Conservation (phyloP, 2,329 filamentous ascomycete genomes). For the Zopfia rhizophila region DNA sequence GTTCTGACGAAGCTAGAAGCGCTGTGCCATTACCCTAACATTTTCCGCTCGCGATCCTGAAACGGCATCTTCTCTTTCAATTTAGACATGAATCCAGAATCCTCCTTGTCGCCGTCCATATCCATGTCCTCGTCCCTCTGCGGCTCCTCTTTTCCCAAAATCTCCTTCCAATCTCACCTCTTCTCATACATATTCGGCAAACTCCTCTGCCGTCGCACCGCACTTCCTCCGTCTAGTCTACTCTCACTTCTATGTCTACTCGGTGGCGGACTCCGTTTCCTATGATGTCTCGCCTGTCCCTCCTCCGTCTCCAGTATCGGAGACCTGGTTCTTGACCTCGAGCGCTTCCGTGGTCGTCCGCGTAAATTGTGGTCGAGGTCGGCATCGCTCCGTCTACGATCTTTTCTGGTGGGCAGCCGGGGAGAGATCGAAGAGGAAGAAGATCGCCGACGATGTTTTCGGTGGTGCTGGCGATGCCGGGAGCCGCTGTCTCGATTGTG, state of each 20-base stretch:
- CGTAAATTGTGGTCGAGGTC: conserved; percentile 48
- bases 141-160: conserved; percentile 1
- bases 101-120: too few species aligned
- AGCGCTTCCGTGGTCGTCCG: conserved; percentile 42
- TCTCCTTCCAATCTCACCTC: conserved; percentile 26
- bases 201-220: conserved; percentile 51
- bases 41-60: too few species aligned
- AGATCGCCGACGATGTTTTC: conserved; percentile 41
- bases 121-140: too few species aligned
- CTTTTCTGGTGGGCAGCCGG: conserved; percentile 39
- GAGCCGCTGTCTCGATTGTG: conserved; percentile 45
- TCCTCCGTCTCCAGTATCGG: conserved; percentile 35
- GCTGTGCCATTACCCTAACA: too few species aligned
- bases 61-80: too few species aligned
- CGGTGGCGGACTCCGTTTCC: conserved; percentile 44
- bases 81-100: too few species aligned
- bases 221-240: conserved; percentile 11
- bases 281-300: conserved; percentile 32
- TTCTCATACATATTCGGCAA: conserved; percentile 44
- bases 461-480: conserved; percentile 43
- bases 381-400: conserved; percentile 45
- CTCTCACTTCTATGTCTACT: conserved; percentile 42
- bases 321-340: conserved; percentile 26
- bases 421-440: conserved; percentile 35
- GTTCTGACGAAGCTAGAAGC: too few species aligned